Base-by-base conservation (phyloP, 495 filamentous ascomycete species). In the Cercophora sp. region DNA sequence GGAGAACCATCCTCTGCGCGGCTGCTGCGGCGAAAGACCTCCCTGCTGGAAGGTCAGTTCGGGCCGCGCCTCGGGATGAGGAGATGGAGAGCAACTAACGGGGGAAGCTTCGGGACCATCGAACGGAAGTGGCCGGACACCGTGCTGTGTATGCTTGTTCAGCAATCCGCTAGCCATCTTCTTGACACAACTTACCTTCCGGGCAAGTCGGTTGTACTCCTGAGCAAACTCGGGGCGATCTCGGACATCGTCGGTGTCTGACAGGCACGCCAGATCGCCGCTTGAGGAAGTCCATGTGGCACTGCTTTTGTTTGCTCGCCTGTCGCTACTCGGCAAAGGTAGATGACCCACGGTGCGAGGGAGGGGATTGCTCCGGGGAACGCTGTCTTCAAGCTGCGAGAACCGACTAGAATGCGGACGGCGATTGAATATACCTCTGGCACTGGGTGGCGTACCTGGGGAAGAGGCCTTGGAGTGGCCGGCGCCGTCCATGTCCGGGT, bases 171-270 rank as follows among this genome's bases (percentile, higher is more conserved):
- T 13, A 19, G 1, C 32, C 4, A 2, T 24, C 0, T 20, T 9
- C 18, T 8, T 6, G n/a, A 31, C 4, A 18, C 8, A 6, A 45
- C 20, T 13, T 35, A 79, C 77, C 68, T 74, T 77, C 34, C 64
- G 67, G 3, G 80, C 81, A 8, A 84, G 66, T 16, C 69, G 62
- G 56, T 83, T 84, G 51, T 81, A 84, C 58, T 81, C 72, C 5
- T 67, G 37, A 5, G 78, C 56, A 51, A 78, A 81, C 19, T 63
- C 58, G 8, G 57, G 51, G 31, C 71, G 70, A 27, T 71, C 61
- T 18, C 75, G 67, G 18, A 69, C 56, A 27, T 74, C 72, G 36
- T 78, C 72, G 5, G 60, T 52, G 20, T 77, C 74, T 2, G 59
- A 62, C 3, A 64, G 29, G 3, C 62, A 49, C 5, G 56, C 64